Evolutionary conservation across 495 filamentous ascomycete species (phyloP), one percentile per base, ranked within the genome.

Genomic region (Podospora pseudopauciseta): DNA sequence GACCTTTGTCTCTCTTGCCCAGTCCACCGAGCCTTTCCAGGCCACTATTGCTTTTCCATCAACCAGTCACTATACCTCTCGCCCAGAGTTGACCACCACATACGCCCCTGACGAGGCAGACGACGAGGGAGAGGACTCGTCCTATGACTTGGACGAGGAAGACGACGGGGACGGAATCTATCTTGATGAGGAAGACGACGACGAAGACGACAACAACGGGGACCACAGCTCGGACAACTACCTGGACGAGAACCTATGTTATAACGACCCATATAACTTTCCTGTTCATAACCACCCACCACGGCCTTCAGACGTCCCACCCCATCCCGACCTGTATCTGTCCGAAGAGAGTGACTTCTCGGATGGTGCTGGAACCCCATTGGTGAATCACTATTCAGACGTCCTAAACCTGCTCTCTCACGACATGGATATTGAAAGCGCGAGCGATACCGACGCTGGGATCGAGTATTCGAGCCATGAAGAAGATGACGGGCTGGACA

Each of bases 181-280:
- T 49, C 39, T 49, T 49, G 20, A 61, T 7, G 20, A 61, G 23
- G 58, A 60, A 28, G 58, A 60, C 18, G 58, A 68, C 30, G 34
- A 65, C 18, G 58, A 68, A 26, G 34, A 65, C 59, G 63, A 65
- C 20, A 56, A 65, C 39, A 71, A 77, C 18, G 64, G 66, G 28
- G 68, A 75, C 34, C 49, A 70, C 1, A 71, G 76, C 39, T 69
- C 65, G 44, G 68, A 63, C 28, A 63, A 66, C 60, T 49, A 73
- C 49, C 71, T 66, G 67, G 70, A 75, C 67, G 75, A 68, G 18
- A 65, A 73, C 15, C 30, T 65, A 30, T 55, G 65, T 61, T 2
- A 64, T 49, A 56, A 66, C 57, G 56, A 68, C 5, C 59, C 65
- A 5, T 60, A 75, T 16, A 28, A 39, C 44, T 54, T 28, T 16